Evolutionary conservation across 1,284 basidiomycete genomes (phyloP).

Genomic region (Fomitopsis pinicola): DNA sequence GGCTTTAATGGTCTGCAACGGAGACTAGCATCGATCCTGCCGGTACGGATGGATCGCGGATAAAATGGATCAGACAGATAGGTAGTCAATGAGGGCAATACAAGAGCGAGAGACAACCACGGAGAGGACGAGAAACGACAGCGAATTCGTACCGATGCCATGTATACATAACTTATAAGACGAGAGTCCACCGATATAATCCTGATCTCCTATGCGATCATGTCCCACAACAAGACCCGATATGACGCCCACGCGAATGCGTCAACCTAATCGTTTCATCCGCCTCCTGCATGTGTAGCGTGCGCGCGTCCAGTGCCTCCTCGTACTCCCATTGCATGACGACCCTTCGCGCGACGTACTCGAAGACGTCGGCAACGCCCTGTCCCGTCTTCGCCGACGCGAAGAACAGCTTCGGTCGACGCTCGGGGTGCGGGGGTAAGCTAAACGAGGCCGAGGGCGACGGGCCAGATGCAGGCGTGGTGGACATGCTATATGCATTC

Average conservation of each 20-base stretch:
- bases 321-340: conserved; percentile 59
- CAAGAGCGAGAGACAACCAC: too few relatives aligned
- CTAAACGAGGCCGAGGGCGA: conserved; percentile 17
- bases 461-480: conserved; percentile 21
- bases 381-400: conserved; percentile 72
- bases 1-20: too few relatives aligned
- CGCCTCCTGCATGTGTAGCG: conserved; percentile 23
- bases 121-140: neutral
- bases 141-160: neutral
- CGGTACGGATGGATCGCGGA: too few relatives aligned
- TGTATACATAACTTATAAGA: neutral
- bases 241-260: conserved; percentile 5
- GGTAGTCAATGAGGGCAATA: too few relatives aligned
- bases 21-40: too few relatives aligned
- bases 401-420: conserved; percentile 61
- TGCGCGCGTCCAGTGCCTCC: conserved; percentile 37
- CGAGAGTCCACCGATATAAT: neutral
- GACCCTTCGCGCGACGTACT: conserved; percentile 60
- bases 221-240: conserved; percentile 19
- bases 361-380: conserved; percentile 65
- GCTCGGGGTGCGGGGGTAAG: conserved; percentile 34
- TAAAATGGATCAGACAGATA: too few relatives aligned
- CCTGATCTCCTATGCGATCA: neutral
- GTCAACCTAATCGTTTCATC: conserved; percentile 9
- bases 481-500: conserved; percentile 18